Base-by-base conservation (phyloP, 352 stramenopile genomes). In the Phytophthora brassicae region DNA sequence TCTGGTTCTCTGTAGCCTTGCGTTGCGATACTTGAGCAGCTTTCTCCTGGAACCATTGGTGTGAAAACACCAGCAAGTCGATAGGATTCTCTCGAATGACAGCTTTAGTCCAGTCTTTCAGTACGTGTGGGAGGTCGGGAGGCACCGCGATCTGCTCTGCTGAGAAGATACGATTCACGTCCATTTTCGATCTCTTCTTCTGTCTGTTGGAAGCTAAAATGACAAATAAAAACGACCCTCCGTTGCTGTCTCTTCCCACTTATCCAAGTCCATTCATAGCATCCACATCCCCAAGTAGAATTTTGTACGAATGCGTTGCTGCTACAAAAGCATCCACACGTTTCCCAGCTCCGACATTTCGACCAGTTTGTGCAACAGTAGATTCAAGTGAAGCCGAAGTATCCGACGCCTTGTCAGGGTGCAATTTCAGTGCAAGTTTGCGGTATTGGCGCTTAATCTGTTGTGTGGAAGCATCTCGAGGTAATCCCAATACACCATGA, bases 91-190 rank as follows among this genome's bases (percentile, higher is more conserved):
- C 80, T 2, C 79, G 76, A 48, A 97, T 95, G 61, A 97, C 79
- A 3, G 82, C 86, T 72, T 97, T 97, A 6, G 90, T 92, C 82
- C 90, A 97, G 56, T 97, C 86, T 62, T 97, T 97, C 31, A 97
- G 70, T 45, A 97, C 75, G 6, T 77, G 64, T 23, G 90, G 89
- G 12, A 97, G 74, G 36, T 97, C 91, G 0, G 87, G 77, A 8
- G 87, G 83, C 66, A 97, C 89, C 0, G 80, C 86, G 61, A 97
- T 97, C 64, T 97, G 91, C 71, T 97, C 90, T 8, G 90, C 90
- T 42, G 78, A 92, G 63, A 97, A 97, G 45, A 97, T 97, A 47
- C 90, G 84, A 61, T 96, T 97, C 69, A 94, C 86, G 57, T 97
- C 89, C 90, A 97, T 97, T 8, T 35, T 39, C 16, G 17, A 6